phyloP scores from a whole-genome alignment of 2,329 filamentous ascomycete genomes.

The Alternaria sp. region DNA sequence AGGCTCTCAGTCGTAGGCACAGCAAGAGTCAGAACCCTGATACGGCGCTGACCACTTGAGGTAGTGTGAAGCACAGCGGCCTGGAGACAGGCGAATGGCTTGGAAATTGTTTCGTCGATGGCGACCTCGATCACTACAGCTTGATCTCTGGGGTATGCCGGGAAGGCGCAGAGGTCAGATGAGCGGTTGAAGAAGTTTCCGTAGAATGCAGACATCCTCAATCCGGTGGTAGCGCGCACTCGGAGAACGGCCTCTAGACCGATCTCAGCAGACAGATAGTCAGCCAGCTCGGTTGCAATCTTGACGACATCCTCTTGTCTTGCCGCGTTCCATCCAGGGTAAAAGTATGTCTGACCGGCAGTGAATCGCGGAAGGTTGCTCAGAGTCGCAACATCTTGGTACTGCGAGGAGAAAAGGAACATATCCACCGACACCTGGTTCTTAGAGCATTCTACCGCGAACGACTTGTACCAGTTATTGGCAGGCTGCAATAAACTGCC shows the following conservation, averaged over 20 bases:
- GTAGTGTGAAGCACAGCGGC: slow-evolving; percentile 96
- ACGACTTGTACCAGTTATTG: slow-evolving; percentile 98
- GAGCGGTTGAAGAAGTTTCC: slow-evolving; percentile 99
- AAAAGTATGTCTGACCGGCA: slow-evolving; percentile 97
- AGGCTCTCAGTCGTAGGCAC: slow-evolving; percentile 91
- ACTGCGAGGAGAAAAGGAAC: slow-evolving; percentile 45
- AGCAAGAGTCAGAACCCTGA: slow-evolving; percentile 90
- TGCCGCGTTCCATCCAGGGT: slow-evolving; percentile 95
- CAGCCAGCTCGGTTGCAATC: slow-evolving; percentile 94
- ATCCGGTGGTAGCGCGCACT: slow-evolving; percentile 90
- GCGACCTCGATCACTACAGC: slow-evolving; percentile 98
- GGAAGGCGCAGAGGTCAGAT: slow-evolving; percentile 96
- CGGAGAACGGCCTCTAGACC: slow-evolving; percentile 94
- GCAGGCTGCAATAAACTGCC: slow-evolving; percentile 84
- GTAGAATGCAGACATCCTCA: slow-evolving; percentile 98
- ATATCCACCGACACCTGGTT: slow-evolving; percentile 86
- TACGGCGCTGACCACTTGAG: slow-evolving; percentile 94
- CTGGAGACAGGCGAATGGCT: slow-evolving; percentile 82
- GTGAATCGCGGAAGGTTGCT: slow-evolving; percentile 96
- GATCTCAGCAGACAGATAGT: slow-evolving; percentile 96
- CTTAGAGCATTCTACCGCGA: slow-evolving; percentile 98
- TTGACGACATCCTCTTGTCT: slow-evolving; percentile 95
- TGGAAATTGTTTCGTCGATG: slow-evolving; percentile 92
- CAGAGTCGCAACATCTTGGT: slow-evolving; percentile 95
- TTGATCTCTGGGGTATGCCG: slow-evolving; percentile 95